These are phyloP conservation scores for Trametes polyzona DNA, from an alignment of 1,284 basidiomycete species.

Conservation along the genomic window DNA sequence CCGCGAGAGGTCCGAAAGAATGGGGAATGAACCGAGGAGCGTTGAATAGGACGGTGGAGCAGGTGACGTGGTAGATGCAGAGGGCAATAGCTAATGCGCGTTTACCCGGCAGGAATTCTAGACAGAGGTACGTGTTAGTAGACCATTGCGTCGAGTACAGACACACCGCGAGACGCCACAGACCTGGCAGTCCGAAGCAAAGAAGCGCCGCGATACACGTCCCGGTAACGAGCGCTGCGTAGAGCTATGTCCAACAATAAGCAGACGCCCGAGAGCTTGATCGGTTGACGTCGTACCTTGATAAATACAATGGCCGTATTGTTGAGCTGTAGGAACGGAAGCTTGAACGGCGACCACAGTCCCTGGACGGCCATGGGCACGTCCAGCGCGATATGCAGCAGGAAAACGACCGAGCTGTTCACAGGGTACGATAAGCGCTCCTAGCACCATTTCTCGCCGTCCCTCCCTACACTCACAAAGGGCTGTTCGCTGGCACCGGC, in stretches of 20 bases:
- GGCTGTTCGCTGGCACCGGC: conserved; percentile 10
- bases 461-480: conserved; percentile 13
- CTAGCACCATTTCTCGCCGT: background rate
- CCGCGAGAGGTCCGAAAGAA: conserved; percentile 63
- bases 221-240: conserved; percentile 60
- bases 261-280: background rate
- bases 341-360: conserved; percentile 58
- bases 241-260: conserved; percentile 48
- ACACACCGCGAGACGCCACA: too few species aligned
- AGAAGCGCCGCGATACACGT: conserved; percentile 64
- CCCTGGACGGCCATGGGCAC: conserved; percentile 77
- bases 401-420: conserved; percentile 29
- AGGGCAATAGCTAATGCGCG: conserved; percentile 78
- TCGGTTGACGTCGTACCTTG: conserved; percentile 52
- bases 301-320: conserved; percentile 78
- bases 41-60: conserved; percentile 75
- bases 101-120: conserved; percentile 84
- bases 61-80: conserved; percentile 75
- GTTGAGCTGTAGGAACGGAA: conserved; percentile 79
- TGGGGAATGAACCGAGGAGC: conserved; percentile 80
- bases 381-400: conserved; percentile 79
- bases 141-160: too few species aligned
- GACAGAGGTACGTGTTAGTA: background rate
- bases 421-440: conserved; percentile 8
- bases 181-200: conserved; percentile 68